Percentiles rank a stretch among this genome's conserved stretches.
phyloP scores from a whole-genome alignment of 73 alveolate genomes.

The Tetrahymena malaccensis region DNA sequence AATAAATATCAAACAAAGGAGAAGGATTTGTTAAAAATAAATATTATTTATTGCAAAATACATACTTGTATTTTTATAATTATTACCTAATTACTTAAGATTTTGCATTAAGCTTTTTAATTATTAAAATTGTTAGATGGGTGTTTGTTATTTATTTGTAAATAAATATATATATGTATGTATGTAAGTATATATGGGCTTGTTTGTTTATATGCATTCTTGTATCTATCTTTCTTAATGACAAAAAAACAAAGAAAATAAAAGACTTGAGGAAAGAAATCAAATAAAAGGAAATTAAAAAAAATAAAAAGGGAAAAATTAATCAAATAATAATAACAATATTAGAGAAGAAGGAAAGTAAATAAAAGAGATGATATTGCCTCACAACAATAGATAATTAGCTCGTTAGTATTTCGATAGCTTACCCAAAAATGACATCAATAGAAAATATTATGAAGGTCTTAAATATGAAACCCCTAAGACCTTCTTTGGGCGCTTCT shows the following conservation, averaged over 20 bases:
- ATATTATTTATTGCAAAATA: too few relatives aligned
- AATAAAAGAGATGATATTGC: not conserved
- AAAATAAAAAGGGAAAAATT: not conserved
- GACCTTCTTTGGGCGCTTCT: not conserved
- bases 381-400: not conserved
- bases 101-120: too few relatives aligned
- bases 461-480: not conserved
- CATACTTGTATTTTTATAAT: too few relatives aligned
- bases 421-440: slow-evolving; percentile 30
- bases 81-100: not conserved
- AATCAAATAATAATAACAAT: not conserved
- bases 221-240: not conserved
- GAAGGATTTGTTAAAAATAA: not conserved
- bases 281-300: not conserved
- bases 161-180: not conserved
- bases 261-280: not conserved
- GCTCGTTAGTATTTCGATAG: slow-evolving; percentile 34
- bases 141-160: not conserved
- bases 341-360: not conserved
- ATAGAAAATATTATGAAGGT: slow-evolving; percentile 31
- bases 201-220: not conserved
- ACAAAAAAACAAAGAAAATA: not conserved
- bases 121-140: not conserved
- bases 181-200: too few relatives aligned
- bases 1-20: not conserved